Base-by-base conservation (phyloP, 2,329 filamentous ascomycete genomes). In the Ilyonectria destructans region DNA sequence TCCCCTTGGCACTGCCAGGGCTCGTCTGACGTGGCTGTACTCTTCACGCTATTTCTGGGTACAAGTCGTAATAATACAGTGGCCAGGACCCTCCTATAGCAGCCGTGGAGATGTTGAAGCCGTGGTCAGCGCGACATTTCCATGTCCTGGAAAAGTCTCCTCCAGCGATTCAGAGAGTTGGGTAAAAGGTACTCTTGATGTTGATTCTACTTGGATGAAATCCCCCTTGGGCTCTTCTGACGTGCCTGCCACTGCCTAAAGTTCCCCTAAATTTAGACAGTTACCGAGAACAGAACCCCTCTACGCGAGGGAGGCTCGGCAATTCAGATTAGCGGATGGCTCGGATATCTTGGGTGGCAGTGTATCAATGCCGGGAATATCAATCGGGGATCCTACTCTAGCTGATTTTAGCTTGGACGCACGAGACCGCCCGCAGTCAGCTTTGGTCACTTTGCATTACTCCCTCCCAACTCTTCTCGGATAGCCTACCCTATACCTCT, bases 1-100 rank as follows among this genome's bases (percentile, higher is more conserved):
- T 40, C 37, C 37, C 15, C 35, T 31, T 17, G 37, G 56, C 56
- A 19, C 29, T 59, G 48, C 57, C 29, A 37, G 45, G 57, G 37
- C 17, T n/a, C 6, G 37, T 40, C 37, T 40, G 37, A 40, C 37
- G 13, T 40, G 37, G 37, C 13, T 40, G 37, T 40, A 13, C 13
- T 40, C 13, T 40, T 17, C 37, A 17, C 37, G 37, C 12, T 13
- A 17, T 40, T 17, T 17, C 13, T 17, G 15, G 37, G 12, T 31
- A 17, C 37, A 40, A 40, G 37, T 40, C 13, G 37, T 13, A 13
- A 40, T 15, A 17, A 37, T 7, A 10, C 6, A 15, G 13, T 12
- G 4, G 13, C n/a, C 35, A 4, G 6, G 17, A 4, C 12, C 13
- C 37, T 40, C 37, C n/a, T 6, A 40, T 40, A 6, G 37, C 13